A percentile compares a stretch with the other conserved stretches of the same genome.
Evolutionary conservation across 257 asterid genomes (phyloP).

Genomic region (Rauvolfia tetraphylla): DNA sequence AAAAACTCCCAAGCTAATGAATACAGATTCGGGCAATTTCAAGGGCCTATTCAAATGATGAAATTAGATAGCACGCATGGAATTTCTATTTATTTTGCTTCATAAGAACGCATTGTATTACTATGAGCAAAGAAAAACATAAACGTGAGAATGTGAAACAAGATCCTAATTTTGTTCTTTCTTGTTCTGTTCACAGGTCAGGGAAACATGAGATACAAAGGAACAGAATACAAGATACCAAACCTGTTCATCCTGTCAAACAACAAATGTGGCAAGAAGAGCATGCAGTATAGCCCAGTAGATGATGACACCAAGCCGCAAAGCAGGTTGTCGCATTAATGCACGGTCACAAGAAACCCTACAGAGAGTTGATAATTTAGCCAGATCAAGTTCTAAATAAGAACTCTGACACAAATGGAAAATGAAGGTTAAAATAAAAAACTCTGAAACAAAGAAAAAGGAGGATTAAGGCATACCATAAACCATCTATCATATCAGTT

Average conservation of each 20-base stretch:
- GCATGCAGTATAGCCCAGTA: conserved; percentile 91
- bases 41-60: neutral
- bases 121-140: neutral
- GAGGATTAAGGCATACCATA: conserved; percentile 17
- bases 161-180: neutral
- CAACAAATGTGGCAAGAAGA: conserved; percentile 68
- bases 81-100: neutral
- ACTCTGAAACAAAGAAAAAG: neutral
- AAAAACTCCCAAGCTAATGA: neutral
- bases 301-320: conserved; percentile 80
- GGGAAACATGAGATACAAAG: conserved; percentile 7
- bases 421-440: neutral
- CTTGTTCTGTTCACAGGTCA: neutral
- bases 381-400: neutral
- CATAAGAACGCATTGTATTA: neutral
- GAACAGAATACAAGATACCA: conserved; percentile 17
- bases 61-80: neutral
- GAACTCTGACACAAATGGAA: neutral
- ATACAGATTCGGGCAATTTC: neutral
- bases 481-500: conserved; percentile 81
- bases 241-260: conserved; percentile 46
- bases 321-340: conserved; percentile 89
- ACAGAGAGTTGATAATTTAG: conserved; percentile 14
- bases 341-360: conserved; percentile 98
- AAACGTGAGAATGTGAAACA: neutral